Base-by-base conservation (phyloP, 2,329 filamentous ascomycete species). In the Diaporthe humulicola region DNA sequence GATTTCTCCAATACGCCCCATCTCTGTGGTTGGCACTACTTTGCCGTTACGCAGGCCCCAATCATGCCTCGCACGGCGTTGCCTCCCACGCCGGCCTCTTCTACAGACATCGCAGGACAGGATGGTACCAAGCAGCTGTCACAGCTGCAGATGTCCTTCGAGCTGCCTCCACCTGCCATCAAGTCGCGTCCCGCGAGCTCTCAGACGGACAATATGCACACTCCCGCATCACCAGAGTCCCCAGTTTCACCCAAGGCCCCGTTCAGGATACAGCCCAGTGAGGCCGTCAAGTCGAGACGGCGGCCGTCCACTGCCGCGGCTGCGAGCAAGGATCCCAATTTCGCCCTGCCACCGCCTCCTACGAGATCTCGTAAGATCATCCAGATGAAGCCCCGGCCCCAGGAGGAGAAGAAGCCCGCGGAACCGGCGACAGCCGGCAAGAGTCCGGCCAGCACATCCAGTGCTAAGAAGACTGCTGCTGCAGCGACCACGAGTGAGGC, bases 311-410 rank as follows among this genome's bases (percentile, higher is more conserved):
- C 86, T 17, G 30, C 83, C 85, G 67, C 81, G 85, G 19, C 80
- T 85, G 74, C 86, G 87, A 73, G 92, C 91, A 77, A 58, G 36
- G 45, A 67, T 33, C 90, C 92, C 78, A 87, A 89, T 64, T 97
- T 98, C 82, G 90, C 94, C 14, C 90, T 99, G 22, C 97, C 97
- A 28, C 97, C 97, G 14, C 97, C 96, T 22, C 97, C 97, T 0
- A 98, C 96, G 4, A 90, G 96, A 77, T 94, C 95, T 56, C 93
- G 96, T 80, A 98, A 97, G 86, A 98, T 99, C 82, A 98, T 98
- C 74, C 96, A 98, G 85, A 98, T 98, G 96, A 98, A 98, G 84
- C 96, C 90, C 25, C 85, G 87, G 36, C 79, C 83, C 40, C 85
- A 90, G 78, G 81, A 86, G 75, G 81, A 85, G 77, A 78, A 30